A percentile compares a stretch with the other conserved stretches of the same genome.
phyloP scores from a whole-genome alignment of 2,329 filamentous ascomycete species.

The Cladosporium velox region DNA sequence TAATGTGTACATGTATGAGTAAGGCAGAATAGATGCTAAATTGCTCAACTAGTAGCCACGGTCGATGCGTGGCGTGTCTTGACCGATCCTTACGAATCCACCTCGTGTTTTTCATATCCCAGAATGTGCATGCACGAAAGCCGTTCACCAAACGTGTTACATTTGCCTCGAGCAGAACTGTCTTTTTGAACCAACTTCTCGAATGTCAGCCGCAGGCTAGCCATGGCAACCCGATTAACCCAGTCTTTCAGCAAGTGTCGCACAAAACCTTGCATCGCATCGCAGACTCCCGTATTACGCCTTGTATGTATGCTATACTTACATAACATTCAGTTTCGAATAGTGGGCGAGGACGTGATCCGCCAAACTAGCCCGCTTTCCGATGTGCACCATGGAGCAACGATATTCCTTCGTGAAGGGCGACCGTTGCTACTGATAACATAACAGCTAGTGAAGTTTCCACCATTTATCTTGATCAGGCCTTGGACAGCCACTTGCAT shows the following conservation, averaged over 20 bases:
- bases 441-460: neutral
- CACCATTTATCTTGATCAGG: neutral
- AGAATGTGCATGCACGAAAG: neutral
- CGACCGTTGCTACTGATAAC: neutral
- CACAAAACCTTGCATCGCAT: too few relatives aligned
- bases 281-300: neutral
- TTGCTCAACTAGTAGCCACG: neutral
- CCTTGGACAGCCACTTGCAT: neutral
- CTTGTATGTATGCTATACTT: too few relatives aligned
- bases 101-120: neutral
- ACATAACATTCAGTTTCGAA: neutral
- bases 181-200: too few relatives aligned
- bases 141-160: neutral
- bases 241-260: too few relatives aligned
- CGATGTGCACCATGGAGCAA: neutral
- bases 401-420: neutral
- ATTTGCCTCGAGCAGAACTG: too few relatives aligned
- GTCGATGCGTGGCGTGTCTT: neutral
- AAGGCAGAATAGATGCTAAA: constrained; percentile 15
- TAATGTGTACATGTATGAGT: constrained; percentile 20
- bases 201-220: too few relatives aligned
- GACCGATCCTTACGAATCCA: neutral
- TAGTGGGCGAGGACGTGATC: neutral
- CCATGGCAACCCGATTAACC: too few relatives aligned
- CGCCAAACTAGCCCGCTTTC: neutral